These are phyloP conservation scores for Leccinum boreale DNA, from an alignment of 768 basidiomycete species.

Conservation along the genomic window DNA sequence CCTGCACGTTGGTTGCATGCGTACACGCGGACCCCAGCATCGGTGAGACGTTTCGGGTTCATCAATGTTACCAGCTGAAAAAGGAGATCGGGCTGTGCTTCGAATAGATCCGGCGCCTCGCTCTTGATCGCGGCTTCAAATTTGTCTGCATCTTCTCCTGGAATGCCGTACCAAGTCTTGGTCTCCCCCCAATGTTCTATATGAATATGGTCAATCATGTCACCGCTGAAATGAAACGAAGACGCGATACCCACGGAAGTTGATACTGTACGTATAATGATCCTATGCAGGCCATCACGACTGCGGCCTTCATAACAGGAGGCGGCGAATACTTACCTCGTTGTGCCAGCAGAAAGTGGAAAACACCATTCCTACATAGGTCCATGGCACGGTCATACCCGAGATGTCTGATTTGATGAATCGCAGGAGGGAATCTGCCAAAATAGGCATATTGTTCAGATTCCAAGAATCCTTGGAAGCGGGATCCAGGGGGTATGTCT, in stretches of 20 bases:
- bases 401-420: slow-evolving; percentile 99
- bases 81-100: slow-evolving; percentile 93
- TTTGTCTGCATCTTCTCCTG: slow-evolving; percentile 91
- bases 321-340: slow-evolving; percentile 53
- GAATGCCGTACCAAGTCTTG: slow-evolving; percentile 99
- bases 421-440: slow-evolving; percentile 87
- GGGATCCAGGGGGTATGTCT: slow-evolving; percentile 84
- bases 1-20: slow-evolving; percentile 96
- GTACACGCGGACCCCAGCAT: slow-evolving; percentile 88
- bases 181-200: slow-evolving; percentile 99
- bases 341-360: slow-evolving; percentile 99
- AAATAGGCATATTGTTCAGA: slow-evolving; percentile 93
- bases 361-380: slow-evolving; percentile 98
- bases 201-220: slow-evolving; percentile 25
- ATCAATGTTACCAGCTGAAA: slow-evolving; percentile 98
- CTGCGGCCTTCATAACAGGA: slow-evolving; percentile 19
- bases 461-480: slow-evolving; percentile 97
- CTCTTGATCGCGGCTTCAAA: slow-evolving; percentile 94
- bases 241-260: slow-evolving; percentile 67
- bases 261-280: slow-evolving; percentile 96
- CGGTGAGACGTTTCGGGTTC: slow-evolving; percentile 84
- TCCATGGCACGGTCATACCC: slow-evolving; percentile 99
- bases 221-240: slow-evolving; percentile 16
- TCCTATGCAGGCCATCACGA: slow-evolving; percentile 51
- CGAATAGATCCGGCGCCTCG: slow-evolving; percentile 97